Conservation (phyloP, 805 yeast species). For the Monosporozyma aerobia region DNA sequence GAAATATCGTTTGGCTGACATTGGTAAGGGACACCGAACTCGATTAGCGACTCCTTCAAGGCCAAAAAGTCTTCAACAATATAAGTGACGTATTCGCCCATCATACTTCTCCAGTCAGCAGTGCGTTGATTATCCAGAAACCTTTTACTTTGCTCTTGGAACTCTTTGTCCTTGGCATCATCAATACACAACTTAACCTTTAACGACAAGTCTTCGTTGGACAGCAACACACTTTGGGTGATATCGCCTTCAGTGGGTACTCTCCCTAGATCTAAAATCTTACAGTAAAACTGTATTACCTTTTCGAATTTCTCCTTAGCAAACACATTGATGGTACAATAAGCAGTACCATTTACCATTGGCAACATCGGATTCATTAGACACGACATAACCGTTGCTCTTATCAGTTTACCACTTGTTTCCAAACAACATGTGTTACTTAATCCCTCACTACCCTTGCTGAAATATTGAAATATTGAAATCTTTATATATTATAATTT, state of each 20-base stretch:
- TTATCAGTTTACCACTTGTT: background rate
- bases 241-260: background rate
- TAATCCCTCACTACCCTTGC: background rate
- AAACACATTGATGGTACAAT: constrained; percentile 43
- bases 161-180: constrained; percentile 9
- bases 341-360: constrained; percentile 45
- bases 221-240: background rate
- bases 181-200: constrained; percentile 1
- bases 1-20: constrained; percentile 60
- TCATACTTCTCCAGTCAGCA: constrained; percentile 43
- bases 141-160: constrained; percentile 14
- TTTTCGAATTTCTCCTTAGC: constrained; percentile 34
- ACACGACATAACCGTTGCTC: background rate
- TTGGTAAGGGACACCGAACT: constrained; percentile 35
- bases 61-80: constrained; percentile 22
- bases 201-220: constrained; percentile 2
- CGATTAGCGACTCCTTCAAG: constrained; percentile 17
- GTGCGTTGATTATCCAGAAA: constrained; percentile 5
- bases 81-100: constrained; percentile 31
- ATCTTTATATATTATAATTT: background rate
- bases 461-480: background rate
- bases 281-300: constrained; percentile 44
- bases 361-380: constrained; percentile 6
- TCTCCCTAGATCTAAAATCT: constrained; percentile 10
- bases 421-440: background rate